These are phyloP conservation scores for Ceratocystis alfenasii DNA, from an alignment of 2,329 filamentous ascomycete genomes.

Conservation along the genomic window DNA sequence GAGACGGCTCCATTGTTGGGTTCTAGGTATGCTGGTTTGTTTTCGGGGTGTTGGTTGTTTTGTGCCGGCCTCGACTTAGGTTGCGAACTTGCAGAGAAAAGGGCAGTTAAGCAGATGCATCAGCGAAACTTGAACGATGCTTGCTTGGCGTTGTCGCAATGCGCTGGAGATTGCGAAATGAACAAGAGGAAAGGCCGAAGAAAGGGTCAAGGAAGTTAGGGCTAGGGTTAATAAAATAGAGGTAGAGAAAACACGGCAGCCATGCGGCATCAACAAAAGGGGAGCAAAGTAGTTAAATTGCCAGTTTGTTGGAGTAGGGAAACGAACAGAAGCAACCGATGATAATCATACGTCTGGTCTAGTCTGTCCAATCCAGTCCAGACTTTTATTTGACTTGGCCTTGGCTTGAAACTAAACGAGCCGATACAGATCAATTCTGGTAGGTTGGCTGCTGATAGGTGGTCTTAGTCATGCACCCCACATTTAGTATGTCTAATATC, in stretches of 20 bases:
- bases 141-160: not conserved
- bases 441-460: not conserved
- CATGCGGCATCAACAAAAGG: not conserved
- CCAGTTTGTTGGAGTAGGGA: not conserved
- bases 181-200: not conserved
- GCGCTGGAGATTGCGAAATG: not conserved
- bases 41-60: not conserved
- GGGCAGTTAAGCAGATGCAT: not conserved
- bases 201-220: not conserved
- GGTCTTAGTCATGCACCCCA: not conserved
- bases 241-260: not conserved
- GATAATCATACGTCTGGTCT: not conserved
- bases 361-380: too few relatives aligned
- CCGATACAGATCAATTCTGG: too few relatives aligned
- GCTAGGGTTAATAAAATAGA: not conserved
- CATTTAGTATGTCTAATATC: not conserved
- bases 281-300: not conserved
- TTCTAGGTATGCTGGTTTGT: not conserved
- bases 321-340: not conserved
- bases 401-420: not conserved
- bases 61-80: not conserved
- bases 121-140: not conserved
- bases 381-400: not conserved
- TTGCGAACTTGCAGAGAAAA: not conserved
- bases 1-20: slow-evolving; percentile 69